Percentiles rank a stretch among this genome's conserved stretches.
Conservation (phyloP, 164 flowering plant genomes). For the Liriodendron chinense region DNA sequence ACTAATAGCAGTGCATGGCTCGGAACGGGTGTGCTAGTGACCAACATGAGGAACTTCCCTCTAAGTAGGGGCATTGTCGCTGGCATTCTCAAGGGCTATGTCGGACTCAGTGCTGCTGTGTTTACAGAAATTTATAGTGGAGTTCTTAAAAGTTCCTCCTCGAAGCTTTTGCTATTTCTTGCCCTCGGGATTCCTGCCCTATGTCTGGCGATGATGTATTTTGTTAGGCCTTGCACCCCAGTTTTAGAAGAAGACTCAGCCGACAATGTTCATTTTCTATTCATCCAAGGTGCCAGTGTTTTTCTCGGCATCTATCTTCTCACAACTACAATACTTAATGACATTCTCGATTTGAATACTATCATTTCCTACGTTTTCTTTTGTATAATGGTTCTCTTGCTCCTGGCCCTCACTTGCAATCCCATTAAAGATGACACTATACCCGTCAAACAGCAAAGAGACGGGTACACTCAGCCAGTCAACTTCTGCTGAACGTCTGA, state of each 20-base stretch:
- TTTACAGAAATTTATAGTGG: slow-evolving; percentile 63
- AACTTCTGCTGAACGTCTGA: slow-evolving; percentile 30
- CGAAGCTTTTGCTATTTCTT: slow-evolving; percentile 57
- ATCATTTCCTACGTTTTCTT: slow-evolving; percentile 40
- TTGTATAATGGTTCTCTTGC: slow-evolving; percentile 57
- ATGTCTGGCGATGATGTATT: slow-evolving; percentile 65
- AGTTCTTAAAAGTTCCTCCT: slow-evolving; percentile 52
- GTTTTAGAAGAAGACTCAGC: slow-evolving; percentile 59
- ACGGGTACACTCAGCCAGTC: slow-evolving; percentile 18
- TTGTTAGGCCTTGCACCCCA: slow-evolving; percentile 74
- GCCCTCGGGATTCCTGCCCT: slow-evolving; percentile 68
- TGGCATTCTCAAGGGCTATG: slow-evolving; percentile 86
- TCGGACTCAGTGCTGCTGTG: slow-evolving; percentile 79
- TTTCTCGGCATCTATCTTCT: slow-evolving; percentile 70
- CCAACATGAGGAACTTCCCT: slow-evolving; percentile 91
- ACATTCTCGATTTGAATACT: slow-evolving; percentile 35
- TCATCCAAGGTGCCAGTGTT: slow-evolving; percentile 58
- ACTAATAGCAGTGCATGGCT: slow-evolving; percentile 81
- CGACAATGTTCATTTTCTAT: slow-evolving; percentile 58
- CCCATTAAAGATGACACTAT: slow-evolving; percentile 83
- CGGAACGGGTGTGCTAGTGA: slow-evolving; percentile 70
- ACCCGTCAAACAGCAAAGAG: slow-evolving; percentile 30
- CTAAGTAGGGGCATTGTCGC: slow-evolving; percentile 79
- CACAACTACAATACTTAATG: slow-evolving; percentile 46
- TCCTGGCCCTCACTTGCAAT: slow-evolving; percentile 81